Evolutionary conservation across 225 moss, liverwort and hornwort genomes (phyloP).

Genomic region (Physcomitrellopsis africana): DNA sequence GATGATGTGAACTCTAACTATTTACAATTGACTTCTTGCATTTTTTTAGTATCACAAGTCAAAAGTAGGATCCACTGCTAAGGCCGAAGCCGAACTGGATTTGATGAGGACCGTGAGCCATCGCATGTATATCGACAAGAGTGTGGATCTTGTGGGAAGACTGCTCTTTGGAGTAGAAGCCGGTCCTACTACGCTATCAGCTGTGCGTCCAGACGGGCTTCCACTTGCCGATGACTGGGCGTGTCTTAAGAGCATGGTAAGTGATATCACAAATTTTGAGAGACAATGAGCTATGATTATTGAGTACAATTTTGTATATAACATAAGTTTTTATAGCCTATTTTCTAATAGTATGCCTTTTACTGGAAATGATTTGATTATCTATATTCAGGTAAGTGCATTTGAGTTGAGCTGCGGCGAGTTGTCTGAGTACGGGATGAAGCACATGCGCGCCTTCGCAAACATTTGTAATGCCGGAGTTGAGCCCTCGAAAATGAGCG

Average conservation of each 20-base stretch:
- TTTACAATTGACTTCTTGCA: background rate
- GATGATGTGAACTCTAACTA: background rate
- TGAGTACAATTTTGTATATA: background rate
- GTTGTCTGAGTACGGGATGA: conserved; percentile 84
- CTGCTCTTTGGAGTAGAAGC: conserved; percentile 66
- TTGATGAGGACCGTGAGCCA: conserved; percentile 54
- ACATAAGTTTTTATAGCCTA: background rate
- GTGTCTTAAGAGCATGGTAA: conserved; percentile 72
- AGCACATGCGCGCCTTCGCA: conserved; percentile 77
- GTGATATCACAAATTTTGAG: background rate
- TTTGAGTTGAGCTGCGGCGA: conserved; percentile 73
- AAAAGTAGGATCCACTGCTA: conserved; percentile 60
- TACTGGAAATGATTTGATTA: background rate
- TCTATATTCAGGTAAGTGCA: conserved; percentile 50
- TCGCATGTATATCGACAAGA: conserved; percentile 69
- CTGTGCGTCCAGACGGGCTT: conserved; percentile 46
- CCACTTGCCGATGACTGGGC: conserved; percentile 69
- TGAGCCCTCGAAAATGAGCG: conserved; percentile 36
- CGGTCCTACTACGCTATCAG: conserved; percentile 43
- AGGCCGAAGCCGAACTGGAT: conserved; percentile 57
- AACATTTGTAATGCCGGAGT: conserved; percentile 74
- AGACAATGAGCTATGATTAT: background rate
- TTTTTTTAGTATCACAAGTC: conserved; percentile 58
- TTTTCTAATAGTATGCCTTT: background rate
- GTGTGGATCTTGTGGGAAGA: conserved; percentile 65